A percentile compares a stretch with the other conserved stretches of the same genome.
phyloP scores from a whole-genome alignment of 2,329 filamentous ascomycete species.

The Amauroascus niger region DNA sequence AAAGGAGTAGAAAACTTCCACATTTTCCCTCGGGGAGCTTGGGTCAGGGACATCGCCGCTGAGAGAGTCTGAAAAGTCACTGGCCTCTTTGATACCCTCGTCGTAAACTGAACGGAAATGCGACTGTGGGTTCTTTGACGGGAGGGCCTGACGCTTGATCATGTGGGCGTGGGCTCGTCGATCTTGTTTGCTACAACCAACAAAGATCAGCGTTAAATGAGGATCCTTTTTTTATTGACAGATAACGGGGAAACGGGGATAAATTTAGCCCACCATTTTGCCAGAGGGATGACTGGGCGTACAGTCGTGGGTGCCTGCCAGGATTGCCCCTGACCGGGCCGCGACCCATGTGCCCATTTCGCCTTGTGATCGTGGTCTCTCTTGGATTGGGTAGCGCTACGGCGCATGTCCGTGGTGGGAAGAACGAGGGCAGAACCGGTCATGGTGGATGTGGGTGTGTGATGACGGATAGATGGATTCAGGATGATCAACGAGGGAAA shows the following conservation, averaged over 20 bases:
- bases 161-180: neutral
- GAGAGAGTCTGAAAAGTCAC: constrained; percentile 24
- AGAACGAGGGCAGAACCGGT: constrained; percentile 25
- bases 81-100: constrained; percentile 27
- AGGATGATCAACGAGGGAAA: neutral
- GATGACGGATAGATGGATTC: neutral
- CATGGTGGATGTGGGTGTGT: constrained; percentile 12
- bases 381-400: constrained; percentile 42
- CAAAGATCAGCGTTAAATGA: neutral
- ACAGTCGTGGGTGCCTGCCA: neutral
- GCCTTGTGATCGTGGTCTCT: constrained; percentile 32
- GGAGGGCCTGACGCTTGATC: neutral
- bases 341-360: constrained; percentile 34
- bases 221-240: too few relatives aligned
- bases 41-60: constrained; percentile 24
- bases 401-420: constrained; percentile 45
- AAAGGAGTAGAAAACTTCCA: constrained; percentile 46
- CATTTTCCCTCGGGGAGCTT: constrained; percentile 40
- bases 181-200: neutral
- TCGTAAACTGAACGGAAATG: constrained; percentile 24
- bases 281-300: neutral
- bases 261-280: neutral
- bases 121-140: constrained; percentile 19
- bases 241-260: too few relatives aligned
- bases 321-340: constrained; percentile 11